Conservation (phyloP, 441 rosid genomes). For the Gossypium lobatum region DNA sequence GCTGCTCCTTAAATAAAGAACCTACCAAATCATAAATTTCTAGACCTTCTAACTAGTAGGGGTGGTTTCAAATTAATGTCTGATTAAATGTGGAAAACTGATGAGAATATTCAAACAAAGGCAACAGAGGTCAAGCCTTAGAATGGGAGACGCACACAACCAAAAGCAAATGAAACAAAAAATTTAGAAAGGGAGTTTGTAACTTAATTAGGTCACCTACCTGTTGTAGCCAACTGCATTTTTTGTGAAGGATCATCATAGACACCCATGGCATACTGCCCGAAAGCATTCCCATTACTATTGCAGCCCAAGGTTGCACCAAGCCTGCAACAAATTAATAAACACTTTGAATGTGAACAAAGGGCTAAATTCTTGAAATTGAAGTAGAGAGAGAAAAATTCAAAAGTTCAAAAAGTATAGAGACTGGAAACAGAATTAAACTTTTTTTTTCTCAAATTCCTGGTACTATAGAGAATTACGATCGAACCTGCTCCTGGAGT, state of each 20-base stretch:
- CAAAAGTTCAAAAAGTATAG: no score
- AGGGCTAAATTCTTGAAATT: not conserved
- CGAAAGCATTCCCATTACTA: constrained; percentile 55
- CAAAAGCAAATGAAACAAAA: not conserved
- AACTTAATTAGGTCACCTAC: constrained; percentile 17
- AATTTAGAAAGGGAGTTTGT: not conserved
- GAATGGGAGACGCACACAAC: not conserved
- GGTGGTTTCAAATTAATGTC: not conserved
- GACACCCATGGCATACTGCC: constrained; percentile 89
- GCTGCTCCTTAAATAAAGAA: not conserved
- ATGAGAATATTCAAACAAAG: not conserved
- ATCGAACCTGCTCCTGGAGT: constrained; percentile 77
- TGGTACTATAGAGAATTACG: not conserved
- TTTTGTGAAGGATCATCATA: constrained; percentile 87
- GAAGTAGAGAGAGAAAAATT: no score
- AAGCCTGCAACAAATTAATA: constrained; percentile 36
- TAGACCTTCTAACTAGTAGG: not conserved
- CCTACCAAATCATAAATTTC: not conserved
- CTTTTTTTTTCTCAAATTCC: not conserved
- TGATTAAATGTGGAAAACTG: constrained; percentile 6
- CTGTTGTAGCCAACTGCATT: constrained; percentile 52
- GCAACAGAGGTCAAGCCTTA: not conserved
- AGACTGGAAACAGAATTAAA: no score
- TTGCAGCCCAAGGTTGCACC: constrained; percentile 88
- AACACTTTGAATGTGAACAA: not conserved